Base-by-base conservation (phyloP, 768 basidiomycete species). In the Dacryopinax spathularia region DNA sequence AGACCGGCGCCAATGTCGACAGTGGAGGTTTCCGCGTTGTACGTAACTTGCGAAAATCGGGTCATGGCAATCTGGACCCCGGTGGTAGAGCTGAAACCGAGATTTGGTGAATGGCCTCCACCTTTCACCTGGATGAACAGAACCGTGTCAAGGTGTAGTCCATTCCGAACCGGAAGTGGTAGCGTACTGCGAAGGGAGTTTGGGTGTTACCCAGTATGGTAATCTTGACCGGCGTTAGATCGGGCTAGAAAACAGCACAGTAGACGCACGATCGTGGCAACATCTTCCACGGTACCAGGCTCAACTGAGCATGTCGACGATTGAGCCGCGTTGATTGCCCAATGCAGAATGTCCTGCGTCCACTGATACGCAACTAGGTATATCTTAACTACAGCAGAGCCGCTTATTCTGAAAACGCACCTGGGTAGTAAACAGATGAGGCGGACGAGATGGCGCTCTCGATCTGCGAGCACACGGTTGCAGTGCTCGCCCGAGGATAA, bases 41-140 rank as follows among this genome's bases (percentile, higher is more conserved):
- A 72, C 0, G 27, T 68, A 39, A 73, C 70, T 27, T 78, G 65
- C 2, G 75, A 73, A 68, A 85, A 83, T 1, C 76, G 72, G 36
- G 65, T 70, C 81, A 85, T 80, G 7, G 80, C 72, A 7, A 86
- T 84, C 15, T 82, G 82, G 13, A 86, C 78, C 33, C 84, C 84
- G 0, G 69, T 65, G 0, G 84, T 85, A 0, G 85, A 85, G 0
- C 83, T 83, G 65, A 84, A 84, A 1, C 79, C 79, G 0, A 76
- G 78, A 67, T 84, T 84, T 1, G 76, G 67, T 0, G 79, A 65
- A 69, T 86, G 84, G 0, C 84, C 84, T 16, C 82, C 84, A n/a
- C 83, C 80, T 70, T 84, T 86, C 62, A 85, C 78, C 84, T 83
- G 39, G 37, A 35, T 22, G 44, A 56, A 56, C 5, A 29, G 25